Base-by-base conservation (phyloP, 441 rosid genomes). In the Cnidoscolus chayamansa region DNA sequence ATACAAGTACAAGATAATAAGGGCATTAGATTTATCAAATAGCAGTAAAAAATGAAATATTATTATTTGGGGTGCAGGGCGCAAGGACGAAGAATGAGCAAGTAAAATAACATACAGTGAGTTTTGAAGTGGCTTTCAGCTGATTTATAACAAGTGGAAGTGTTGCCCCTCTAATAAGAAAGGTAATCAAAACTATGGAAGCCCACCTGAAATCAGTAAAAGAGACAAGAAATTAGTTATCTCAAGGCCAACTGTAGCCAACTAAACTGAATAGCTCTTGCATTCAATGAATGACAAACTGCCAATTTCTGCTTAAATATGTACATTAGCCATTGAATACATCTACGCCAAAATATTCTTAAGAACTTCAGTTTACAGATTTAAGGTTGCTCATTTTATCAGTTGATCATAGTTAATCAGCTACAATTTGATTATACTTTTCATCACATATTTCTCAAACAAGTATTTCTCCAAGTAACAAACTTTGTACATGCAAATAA, bases 71-170 rank as follows among this genome's bases (percentile, higher is more conserved):
- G 25, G 16, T 48, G 7, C 16, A 43, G 25, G 10, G 45, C 2
- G 17, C 40, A 5, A 47, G 48, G 47, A 10, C 47, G 15, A 68
- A 53, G 31, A 1, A 72, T 58, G 1, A 70, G 55, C 63, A 15
- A 62, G 17, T 61, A 35, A 68, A 69, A 74, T 25, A 45, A 74
- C 93, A 71, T 83, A 89, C 96, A 32, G 90, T 74, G 61, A 92
- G 82, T 80, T 92, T 91, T 63, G 93, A 51, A 31, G 94, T 86
- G 62, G 90, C 86, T 87, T 91, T 94, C 63, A 89, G 82, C 78
- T 91, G 96, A 82, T 86, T 88, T 74, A 95, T 83, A 76, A 89
- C 43, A 71, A 95, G 84, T 12, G 99, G 98, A 76, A 91, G n/a
- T 0, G 90, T 89, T 51, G 78, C 77, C 32, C 83, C 78, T 74